Evolutionary conservation across 495 filamentous ascomycete genomes (phyloP), one percentile per base, ranked within the genome.

Genomic region (Immersiella caudata): DNA sequence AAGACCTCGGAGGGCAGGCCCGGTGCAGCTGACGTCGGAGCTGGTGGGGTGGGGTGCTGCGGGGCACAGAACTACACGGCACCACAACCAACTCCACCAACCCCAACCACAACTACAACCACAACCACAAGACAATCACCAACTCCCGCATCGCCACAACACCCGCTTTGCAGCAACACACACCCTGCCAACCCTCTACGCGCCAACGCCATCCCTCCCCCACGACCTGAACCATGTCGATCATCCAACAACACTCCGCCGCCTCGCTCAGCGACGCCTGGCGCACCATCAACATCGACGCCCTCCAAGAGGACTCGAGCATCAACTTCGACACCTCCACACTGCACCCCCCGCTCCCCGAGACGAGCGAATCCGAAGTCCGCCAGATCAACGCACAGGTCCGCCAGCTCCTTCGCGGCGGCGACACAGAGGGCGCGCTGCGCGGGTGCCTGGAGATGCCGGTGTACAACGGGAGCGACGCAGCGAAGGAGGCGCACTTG

Each of bases 261-360:
- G 79, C 84, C 36, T 77, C 83, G 64, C 79, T 87, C 25, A 74
- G 75, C 75, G 85, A 87, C 71, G 83, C 82, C 84, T 97, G 92
- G 88, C 91, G 93, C 76, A 96, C 92, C 72, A 94, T 97, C 84
- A 92, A 97, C 83, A 89, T 97, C 81, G 93, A 97, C 79, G 85
- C 88, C 70, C 87, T 94, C 63, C 89, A 93, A 79, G 90, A 93
- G n/a, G 93, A 97, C 79, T 91, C 90, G 65, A 83, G 90, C 55
- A 80, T 86, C 75, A 97, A 96, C 85, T 97, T 97, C 82, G 89
- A 93, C 74, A 85, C 90, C 72, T 84, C 88, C 58, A 88, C 92
- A 20, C 87, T 97, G 62, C 87, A 90, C 69, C 90, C 92, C 16
- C 80, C 87, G n/a, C 85, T 89, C 57, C 78, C 87, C 63, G 84